These are phyloP conservation scores for Thymus mandschuricus DNA, from an alignment of 257 asterid genomes.

Conservation along the genomic window DNA sequence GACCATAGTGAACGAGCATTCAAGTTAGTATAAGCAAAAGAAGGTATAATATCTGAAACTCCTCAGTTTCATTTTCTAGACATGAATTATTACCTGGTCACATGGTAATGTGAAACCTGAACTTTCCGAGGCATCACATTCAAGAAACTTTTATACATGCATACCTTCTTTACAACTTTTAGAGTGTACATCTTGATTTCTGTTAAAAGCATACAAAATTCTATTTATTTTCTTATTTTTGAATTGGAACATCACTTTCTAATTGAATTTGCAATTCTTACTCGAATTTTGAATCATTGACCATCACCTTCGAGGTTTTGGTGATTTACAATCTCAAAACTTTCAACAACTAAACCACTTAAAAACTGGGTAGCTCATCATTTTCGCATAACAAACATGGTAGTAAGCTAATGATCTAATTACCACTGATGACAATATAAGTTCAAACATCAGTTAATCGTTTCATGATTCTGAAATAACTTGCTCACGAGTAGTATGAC, in stretches of 20 bases:
- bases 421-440: neutral
- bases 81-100: slow-evolving; percentile 59
- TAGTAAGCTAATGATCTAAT: no score
- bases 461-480: neutral
- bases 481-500: neutral
- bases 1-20: slow-evolving; percentile 36
- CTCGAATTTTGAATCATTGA: neutral
- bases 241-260: neutral
- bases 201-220: neutral
- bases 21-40: slow-evolving; percentile 3
- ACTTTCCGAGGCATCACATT: slow-evolving; percentile 49
- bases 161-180: slow-evolving; percentile 53
- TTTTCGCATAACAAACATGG: no score
- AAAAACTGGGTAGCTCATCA: no score
- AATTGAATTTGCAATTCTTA: neutral
- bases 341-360: no score
- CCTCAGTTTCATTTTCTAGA: slow-evolving; percentile 8
- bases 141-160: slow-evolving; percentile 41
- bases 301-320: neutral
- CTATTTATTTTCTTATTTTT: no score
- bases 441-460: neutral
- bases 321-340: neutral
- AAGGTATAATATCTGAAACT: slow-evolving; percentile 21
- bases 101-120: slow-evolving; percentile 47
- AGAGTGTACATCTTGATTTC: slow-evolving; percentile 27